Evolutionary conservation across 139 green algal species (phyloP), one percentile per base, ranked within the genome.

Genomic region (Astrephomene gubernaculifera): DNA sequence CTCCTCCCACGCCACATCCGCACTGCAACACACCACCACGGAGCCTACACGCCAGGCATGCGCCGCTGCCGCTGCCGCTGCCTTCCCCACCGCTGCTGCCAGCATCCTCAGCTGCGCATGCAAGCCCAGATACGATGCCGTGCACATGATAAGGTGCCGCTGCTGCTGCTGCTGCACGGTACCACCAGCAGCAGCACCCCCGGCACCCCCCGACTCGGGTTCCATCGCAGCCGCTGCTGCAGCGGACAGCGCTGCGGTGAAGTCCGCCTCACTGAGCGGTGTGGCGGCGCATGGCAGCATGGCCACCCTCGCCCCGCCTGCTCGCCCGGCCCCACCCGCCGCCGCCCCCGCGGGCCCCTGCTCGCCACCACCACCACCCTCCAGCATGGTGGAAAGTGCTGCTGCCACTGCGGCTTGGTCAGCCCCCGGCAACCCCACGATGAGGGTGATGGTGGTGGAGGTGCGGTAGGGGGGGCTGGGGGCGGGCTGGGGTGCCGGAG

Each of bases 371-470:
- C 8, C 49, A 19, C 45, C 38, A 1, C 27, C 21, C 35, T 57
- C 36, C 33, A 74, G 35, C 65, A 78, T 78, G 36, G 36, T 38
- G 0, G 79, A 33, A 35, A 86, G 6, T 4, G 65, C 79, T 6
- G 65, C 65, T 12, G 79, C 79, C 35, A 78, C 79, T 2, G 49
- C 25, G 7, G 36, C 57, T 57, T 82, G 71, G 41, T 82, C 54
- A 7, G n/a, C 70, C 12, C 82, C 82, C 4, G 82, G 82, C 49
- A 76, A 60, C 0, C 82, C 82, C 41, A 68, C 54, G 31, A 87
- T 43, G 71, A 87, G 82, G 6, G 57, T 79, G 9, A 87, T 12
- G 5, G n/a, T n/a, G 61, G 0, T 8, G 4, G 29, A 38, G 29
- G 27, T 22, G 0, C n/a, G 6, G 33, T 33, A n/a, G n/a, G n/a